A percentile compares a stretch with the other conserved stretches of the same genome.
These are phyloP conservation scores for Candida maltosa DNA, from an alignment of 805 yeast genomes.

Conservation along the genomic window DNA sequence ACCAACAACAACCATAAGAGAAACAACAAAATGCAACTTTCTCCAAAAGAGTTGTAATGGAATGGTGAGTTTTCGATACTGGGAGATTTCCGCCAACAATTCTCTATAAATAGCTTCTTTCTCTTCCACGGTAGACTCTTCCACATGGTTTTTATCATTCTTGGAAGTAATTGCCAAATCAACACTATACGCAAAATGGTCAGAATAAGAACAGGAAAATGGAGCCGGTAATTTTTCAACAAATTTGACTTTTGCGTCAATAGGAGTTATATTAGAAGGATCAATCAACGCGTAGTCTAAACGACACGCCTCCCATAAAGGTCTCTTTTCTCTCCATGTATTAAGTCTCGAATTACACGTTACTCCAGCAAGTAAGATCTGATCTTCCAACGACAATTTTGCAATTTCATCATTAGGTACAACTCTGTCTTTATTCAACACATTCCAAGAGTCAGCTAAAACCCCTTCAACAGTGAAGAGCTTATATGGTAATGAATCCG, in stretches of 20 bases:
- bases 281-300: conserved; percentile 88
- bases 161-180: conserved; percentile 19
- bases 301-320: conserved; percentile 72
- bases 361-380: conserved; percentile 70
- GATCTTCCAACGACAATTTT: conserved; percentile 39
- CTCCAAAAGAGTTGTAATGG: conserved; percentile 66
- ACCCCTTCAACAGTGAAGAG: conserved; percentile 69
- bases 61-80: conserved; percentile 44
- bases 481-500: conserved; percentile 78
- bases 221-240: conserved; percentile 63
- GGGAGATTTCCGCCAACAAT: conserved; percentile 21
- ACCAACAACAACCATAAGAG: conserved; percentile 36
- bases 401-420: conserved; percentile 17
- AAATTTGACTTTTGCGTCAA: conserved; percentile 69
- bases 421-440: conserved; percentile 33
- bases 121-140: conserved; percentile 9
- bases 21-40: conserved; percentile 55
- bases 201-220: conserved; percentile 65
- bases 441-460: conserved; percentile 80
- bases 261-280: conserved; percentile 45
- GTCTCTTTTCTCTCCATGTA: conserved; percentile 70
- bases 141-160: conserved; percentile 8
- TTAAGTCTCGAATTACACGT: conserved; percentile 88
- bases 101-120: conserved; percentile 35
- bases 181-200: conserved; percentile 81